These are phyloP conservation scores for Calonectria hawksworthii DNA, from an alignment of 2,329 filamentous ascomycete genomes.

Conservation along the genomic window DNA sequence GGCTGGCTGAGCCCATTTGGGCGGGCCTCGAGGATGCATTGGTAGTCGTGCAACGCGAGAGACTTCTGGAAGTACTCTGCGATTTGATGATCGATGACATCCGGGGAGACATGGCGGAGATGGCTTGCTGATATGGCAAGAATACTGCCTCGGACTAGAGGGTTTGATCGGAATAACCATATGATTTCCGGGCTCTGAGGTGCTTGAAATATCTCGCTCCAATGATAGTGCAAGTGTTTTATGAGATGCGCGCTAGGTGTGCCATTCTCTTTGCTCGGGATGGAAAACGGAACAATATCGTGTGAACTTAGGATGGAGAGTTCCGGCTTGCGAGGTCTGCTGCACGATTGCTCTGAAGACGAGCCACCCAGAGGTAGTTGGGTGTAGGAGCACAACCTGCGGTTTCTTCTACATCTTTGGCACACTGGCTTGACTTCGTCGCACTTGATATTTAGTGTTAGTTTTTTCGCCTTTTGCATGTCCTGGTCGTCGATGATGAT, in stretches of 20 bases:
- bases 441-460: background rate
- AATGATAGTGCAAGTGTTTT: conserved; percentile 13
- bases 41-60: conserved; percentile 12
- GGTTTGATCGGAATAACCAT: conserved; percentile 3
- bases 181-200: conserved; percentile 14
- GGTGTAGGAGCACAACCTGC: conserved; percentile 6
- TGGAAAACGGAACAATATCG: background rate
- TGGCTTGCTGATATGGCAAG: conserved; percentile 19
- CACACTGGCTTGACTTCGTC: conserved; percentile 18
- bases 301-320: background rate
- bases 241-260: conserved; percentile 11
- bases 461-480: background rate
- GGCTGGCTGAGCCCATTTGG: background rate
- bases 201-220: conserved; percentile 4
- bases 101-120: conserved; percentile 14
- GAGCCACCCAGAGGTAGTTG: too few relatives aligned
- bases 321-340: background rate
- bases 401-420: conserved; percentile 10
- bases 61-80: conserved; percentile 23
- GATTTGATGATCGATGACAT: conserved; percentile 12
- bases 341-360: background rate
- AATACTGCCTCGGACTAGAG: conserved; percentile 10
- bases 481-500: too few relatives aligned
- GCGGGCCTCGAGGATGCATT: background rate
- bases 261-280: conserved; percentile 8